Percentiles rank a stretch among this genome's conserved stretches.
Evolutionary conservation across 1,284 basidiomycete genomes (phyloP).

Genomic region (Sporisorium reilianum): DNA sequence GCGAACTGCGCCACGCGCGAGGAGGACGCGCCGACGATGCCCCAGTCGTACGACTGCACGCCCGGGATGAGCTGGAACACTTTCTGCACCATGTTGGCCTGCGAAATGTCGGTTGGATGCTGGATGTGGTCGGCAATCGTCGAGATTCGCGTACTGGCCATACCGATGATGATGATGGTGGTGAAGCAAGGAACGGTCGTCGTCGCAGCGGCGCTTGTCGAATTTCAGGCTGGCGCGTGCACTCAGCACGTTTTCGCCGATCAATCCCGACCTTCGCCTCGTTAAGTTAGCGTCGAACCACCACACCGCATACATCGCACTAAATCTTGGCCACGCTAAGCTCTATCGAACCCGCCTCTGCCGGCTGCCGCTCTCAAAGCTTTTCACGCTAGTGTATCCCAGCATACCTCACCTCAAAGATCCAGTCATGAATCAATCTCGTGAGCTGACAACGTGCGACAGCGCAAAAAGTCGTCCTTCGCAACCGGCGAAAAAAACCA

Average conservation of each 20-base stretch:
- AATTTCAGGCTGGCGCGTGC: not conserved
- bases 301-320: not conserved
- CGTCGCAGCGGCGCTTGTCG: not conserved
- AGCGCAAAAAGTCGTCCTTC: too few species aligned
- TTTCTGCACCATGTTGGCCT: not conserved
- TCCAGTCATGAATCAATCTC: too few species aligned
- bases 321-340: too few species aligned
- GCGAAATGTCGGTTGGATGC: not conserved
- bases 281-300: not conserved
- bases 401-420: too few species aligned
- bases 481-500: not conserved
- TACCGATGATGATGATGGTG: not conserved
- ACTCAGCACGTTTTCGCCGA: slow-evolving; percentile 2
- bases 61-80: slow-evolving; percentile 64
- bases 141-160: slow-evolving; percentile 7
- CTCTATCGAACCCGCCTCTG: too few species aligned
- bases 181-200: too few species aligned
- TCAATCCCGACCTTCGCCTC: not conserved
- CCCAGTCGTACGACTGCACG: slow-evolving; percentile 68
- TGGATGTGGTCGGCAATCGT: slow-evolving; percentile 15
- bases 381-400: too few species aligned
- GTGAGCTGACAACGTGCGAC: too few species aligned
- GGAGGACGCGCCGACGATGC: slow-evolving; percentile 38
- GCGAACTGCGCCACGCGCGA: slow-evolving; percentile 62
- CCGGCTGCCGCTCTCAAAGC: too few species aligned